These are phyloP conservation scores for Paxillus involutus DNA, from an alignment of 768 basidiomycete genomes.

Conservation along the genomic window DNA sequence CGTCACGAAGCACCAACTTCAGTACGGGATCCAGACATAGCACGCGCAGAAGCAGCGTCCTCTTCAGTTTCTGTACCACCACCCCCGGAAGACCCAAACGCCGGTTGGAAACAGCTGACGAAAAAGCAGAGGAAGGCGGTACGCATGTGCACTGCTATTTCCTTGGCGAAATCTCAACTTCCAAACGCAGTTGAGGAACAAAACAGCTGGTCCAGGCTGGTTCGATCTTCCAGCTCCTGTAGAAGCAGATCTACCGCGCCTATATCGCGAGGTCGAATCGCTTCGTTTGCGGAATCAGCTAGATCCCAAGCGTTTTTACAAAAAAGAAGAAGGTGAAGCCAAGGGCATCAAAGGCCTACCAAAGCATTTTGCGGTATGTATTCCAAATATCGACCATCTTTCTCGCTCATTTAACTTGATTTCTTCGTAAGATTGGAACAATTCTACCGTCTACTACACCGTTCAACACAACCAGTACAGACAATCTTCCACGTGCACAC, in stretches of 20 bases:
- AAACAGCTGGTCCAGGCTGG: slow-evolving; percentile 81
- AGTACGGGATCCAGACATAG: slow-evolving; percentile 63
- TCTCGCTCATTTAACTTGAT: slow-evolving; percentile 5
- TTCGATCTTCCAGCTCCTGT: slow-evolving; percentile 85
- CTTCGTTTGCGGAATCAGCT: slow-evolving; percentile 83
- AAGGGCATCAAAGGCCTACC: slow-evolving; percentile 83
- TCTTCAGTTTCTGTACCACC: slow-evolving; percentile 50
- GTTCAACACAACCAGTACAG: slow-evolving; percentile 65
- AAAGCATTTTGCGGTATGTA: slow-evolving; percentile 84
- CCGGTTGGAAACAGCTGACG: slow-evolving; percentile 66
- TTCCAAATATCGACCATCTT: background rate
- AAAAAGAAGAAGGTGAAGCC: slow-evolving; percentile 83
- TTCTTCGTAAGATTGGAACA: slow-evolving; percentile 64
- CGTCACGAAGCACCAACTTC: slow-evolving; percentile 44
- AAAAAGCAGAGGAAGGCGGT: slow-evolving; percentile 75
- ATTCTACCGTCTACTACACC: slow-evolving; percentile 70
- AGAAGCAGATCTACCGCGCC: slow-evolving; percentile 73
- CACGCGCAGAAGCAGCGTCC: slow-evolving; percentile 50
- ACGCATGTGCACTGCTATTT: slow-evolving; percentile 13
- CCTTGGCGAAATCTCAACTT: background rate
- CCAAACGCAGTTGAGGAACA: slow-evolving; percentile 53
- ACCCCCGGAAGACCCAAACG: slow-evolving; percentile 61
- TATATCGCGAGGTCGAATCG: slow-evolving; percentile 86
- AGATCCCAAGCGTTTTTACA: slow-evolving; percentile 90
- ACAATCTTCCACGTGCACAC: slow-evolving; percentile 68